Evolutionary conservation across 305 asterid species (phyloP).

Genomic region (Solanum hybrid): DNA sequence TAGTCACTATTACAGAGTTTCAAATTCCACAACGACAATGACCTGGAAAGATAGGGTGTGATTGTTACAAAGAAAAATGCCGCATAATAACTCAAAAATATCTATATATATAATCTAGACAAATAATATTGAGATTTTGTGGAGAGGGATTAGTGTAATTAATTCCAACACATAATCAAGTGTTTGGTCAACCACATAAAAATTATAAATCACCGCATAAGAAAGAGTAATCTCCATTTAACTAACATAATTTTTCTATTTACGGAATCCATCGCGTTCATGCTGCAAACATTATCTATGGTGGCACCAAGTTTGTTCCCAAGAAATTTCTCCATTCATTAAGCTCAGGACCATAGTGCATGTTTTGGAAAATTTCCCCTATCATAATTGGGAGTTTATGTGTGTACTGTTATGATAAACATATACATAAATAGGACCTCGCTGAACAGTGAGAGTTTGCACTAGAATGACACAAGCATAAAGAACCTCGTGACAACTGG

Average conservation of each 20-base stretch:
- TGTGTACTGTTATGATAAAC: not conserved
- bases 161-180: no score
- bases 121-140: not conserved
- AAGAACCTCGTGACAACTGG: not conserved
- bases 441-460: not conserved
- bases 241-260: not conserved
- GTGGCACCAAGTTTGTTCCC: not conserved
- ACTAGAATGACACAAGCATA: not conserved
- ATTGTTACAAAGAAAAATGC: no score
- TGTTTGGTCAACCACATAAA: not conserved
- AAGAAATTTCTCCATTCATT: not conserved
- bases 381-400: not conserved
- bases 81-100: no score
- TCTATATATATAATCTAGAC: no score
- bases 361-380: not conserved
- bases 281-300: not conserved
- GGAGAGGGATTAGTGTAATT: no score
- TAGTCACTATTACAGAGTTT: no score
- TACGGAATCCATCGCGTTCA: not conserved
- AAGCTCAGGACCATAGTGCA: not conserved
- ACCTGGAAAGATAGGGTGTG: no score
- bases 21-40: no score
- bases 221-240: not conserved
- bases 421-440: constrained; percentile 10
- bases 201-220: not conserved